Conservation (phyloP, 768 basidiomycete genomes). For the Termitomyces sp. region DNA sequence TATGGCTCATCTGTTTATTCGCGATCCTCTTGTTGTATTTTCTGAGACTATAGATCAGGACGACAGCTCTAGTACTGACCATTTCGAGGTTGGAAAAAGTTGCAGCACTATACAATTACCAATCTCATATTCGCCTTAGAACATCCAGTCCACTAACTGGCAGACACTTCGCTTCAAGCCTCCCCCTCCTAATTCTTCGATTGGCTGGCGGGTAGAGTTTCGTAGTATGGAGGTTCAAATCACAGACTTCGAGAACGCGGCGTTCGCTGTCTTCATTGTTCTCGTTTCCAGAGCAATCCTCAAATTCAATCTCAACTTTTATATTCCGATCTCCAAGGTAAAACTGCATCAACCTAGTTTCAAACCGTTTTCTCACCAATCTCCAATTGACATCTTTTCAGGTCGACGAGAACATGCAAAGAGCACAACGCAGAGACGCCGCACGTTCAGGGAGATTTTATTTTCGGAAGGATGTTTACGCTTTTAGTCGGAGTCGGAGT, state of each 20-base stretch:
- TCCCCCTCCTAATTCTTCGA: conserved; percentile 85
- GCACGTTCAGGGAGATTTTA: conserved; percentile 70
- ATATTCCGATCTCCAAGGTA: conserved; percentile 96
- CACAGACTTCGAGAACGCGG: conserved; percentile 98
- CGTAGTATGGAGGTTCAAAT: conserved; percentile 98
- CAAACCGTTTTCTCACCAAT: neutral
- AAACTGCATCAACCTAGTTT: neutral
- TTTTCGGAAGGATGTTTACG: conserved; percentile 85
- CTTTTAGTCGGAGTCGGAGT: conserved; percentile 41
- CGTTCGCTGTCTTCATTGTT: conserved; percentile 92
- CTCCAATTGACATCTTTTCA: conserved; percentile 22
- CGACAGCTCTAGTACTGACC: conserved; percentile 81
- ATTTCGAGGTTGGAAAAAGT: conserved; percentile 72
- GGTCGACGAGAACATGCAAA: conserved; percentile 97
- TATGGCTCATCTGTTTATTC: conserved; percentile 92
- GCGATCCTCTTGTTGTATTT: conserved; percentile 94
- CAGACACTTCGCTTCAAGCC: conserved; percentile 99
- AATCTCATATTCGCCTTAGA: conserved; percentile 38
- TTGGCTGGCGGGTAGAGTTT: conserved; percentile 99
- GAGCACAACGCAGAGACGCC: conserved; percentile 83
- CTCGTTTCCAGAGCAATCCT: conserved; percentile 92
- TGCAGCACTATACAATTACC: neutral
- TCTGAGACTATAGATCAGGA: conserved; percentile 92
- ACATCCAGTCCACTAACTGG: conserved; percentile 99
- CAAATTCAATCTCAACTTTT: conserved; percentile 87